Percentiles rank a stretch among this genome's conserved stretches.
Evolutionary conservation across 257 asterid species (phyloP).

Genomic region (Scutellaria baicalensis): DNA sequence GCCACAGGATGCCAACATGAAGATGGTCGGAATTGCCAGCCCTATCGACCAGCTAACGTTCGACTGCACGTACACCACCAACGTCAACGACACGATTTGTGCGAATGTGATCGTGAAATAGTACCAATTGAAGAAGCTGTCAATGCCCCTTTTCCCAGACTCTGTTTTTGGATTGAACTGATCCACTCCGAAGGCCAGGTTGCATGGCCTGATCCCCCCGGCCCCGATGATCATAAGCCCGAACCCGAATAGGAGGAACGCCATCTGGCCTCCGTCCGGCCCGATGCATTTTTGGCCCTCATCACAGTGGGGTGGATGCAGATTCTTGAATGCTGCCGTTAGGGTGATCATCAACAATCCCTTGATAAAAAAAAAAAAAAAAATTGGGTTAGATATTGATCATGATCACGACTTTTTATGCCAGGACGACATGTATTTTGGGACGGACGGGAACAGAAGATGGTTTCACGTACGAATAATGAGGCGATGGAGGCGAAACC

Average conservation of each 20-base stretch:
- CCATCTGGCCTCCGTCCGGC: constrained; percentile 52
- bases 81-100: constrained; percentile 45
- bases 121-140: constrained; percentile 85
- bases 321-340: constrained; percentile 53
- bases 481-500: constrained; percentile 55
- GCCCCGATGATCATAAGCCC: constrained; percentile 60
- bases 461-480: constrained; percentile 28
- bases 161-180: constrained; percentile 68
- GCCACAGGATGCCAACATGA: constrained; percentile 49
- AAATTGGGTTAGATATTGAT: background rate
- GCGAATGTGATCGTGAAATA: constrained; percentile 69
- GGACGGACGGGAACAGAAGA: no score
- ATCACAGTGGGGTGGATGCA: constrained; percentile 63
- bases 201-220: constrained; percentile 80
- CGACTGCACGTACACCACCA: constrained; percentile 64
- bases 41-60: constrained; percentile 71
- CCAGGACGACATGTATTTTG: no score
- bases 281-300: constrained; percentile 29
- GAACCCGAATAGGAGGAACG: constrained; percentile 52
- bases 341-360: constrained; percentile 38
- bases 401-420: no score
- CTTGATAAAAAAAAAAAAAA: constrained; percentile 1
- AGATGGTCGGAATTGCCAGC: constrained; percentile 44
- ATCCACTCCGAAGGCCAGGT: constrained; percentile 77
- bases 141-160: constrained; percentile 59